Evolutionary conservation across 2,329 filamentous ascomycete species (phyloP).

Genomic region (Nemania sp.): DNA sequence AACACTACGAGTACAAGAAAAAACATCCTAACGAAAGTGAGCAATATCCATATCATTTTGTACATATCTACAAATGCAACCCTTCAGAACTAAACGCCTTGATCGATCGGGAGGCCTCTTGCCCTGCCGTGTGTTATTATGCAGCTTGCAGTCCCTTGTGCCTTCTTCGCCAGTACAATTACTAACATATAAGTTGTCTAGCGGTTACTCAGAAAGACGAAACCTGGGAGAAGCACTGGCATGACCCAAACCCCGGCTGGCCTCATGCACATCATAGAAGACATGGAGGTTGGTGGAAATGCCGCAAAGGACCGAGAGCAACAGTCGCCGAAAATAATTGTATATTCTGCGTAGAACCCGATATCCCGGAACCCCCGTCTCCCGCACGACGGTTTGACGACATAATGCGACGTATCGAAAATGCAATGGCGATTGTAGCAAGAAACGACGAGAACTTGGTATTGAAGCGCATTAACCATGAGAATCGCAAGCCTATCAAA

Average conservation of each 20-base stretch:
- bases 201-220: conserved; percentile 20
- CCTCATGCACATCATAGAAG: conserved; percentile 30
- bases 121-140: background rate
- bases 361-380: background rate
- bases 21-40: conserved; percentile 34
- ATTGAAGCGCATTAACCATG: background rate
- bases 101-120: background rate
- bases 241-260: conserved; percentile 44
- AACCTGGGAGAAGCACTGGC: conserved; percentile 46
- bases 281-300: conserved; percentile 48
- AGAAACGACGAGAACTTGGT: conserved; percentile 38
- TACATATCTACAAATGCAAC: background rate
- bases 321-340: conserved; percentile 31
- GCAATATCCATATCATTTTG: background rate
- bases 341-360: conserved; percentile 14
- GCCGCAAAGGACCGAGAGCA: conserved; percentile 35
- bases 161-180: background rate
- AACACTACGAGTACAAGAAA: conserved; percentile 15
- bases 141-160: background rate
- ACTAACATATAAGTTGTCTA: conserved; percentile 16
- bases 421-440: conserved; percentile 40
- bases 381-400: conserved; percentile 19
- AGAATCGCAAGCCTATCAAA: background rate
- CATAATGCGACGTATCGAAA: conserved; percentile 34
- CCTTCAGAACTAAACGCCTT: background rate